Evolutionary conservation across 441 rosid genomes (phyloP).

Genomic region (Adansonia grandidieri): DNA sequence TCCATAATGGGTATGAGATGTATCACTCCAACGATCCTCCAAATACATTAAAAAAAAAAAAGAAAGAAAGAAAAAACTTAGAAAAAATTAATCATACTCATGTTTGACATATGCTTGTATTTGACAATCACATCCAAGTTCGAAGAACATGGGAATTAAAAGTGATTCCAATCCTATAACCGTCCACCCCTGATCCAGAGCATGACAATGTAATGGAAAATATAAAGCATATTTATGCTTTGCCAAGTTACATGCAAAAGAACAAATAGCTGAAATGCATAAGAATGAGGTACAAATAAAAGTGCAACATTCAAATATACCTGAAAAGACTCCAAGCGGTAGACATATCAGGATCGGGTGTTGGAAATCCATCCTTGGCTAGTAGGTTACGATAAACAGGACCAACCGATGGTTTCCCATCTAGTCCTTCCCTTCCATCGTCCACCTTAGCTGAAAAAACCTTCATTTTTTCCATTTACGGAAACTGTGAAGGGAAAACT

Average conservation of each 20-base stretch:
- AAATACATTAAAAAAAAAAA: too few relatives aligned
- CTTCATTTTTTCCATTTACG: slow-evolving; percentile 48
- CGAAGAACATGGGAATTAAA: too few relatives aligned
- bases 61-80: too few relatives aligned
- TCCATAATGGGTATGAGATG: too few relatives aligned
- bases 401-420: slow-evolving; percentile 81
- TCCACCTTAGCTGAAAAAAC: slow-evolving; percentile 70
- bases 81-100: too few relatives aligned
- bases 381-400: slow-evolving; percentile 85
- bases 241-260: background rate
- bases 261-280: background rate
- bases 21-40: too few relatives aligned
- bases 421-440: slow-evolving; percentile 73
- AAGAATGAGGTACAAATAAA: background rate
- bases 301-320: slow-evolving; percentile 34
- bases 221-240: background rate
- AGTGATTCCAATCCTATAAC: too few relatives aligned
- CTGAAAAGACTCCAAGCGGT: slow-evolving; percentile 92
- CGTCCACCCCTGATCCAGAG: background rate
- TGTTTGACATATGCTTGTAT: too few relatives aligned
- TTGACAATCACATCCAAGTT: too few relatives aligned
- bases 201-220: background rate
- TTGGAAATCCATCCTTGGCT: slow-evolving; percentile 68
- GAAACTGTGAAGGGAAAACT: slow-evolving; percentile 26
- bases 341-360: slow-evolving; percentile 44